Evolutionary conservation across 73 alveolate species (phyloP).

Genomic region (Stentor coeruleus): DNA sequence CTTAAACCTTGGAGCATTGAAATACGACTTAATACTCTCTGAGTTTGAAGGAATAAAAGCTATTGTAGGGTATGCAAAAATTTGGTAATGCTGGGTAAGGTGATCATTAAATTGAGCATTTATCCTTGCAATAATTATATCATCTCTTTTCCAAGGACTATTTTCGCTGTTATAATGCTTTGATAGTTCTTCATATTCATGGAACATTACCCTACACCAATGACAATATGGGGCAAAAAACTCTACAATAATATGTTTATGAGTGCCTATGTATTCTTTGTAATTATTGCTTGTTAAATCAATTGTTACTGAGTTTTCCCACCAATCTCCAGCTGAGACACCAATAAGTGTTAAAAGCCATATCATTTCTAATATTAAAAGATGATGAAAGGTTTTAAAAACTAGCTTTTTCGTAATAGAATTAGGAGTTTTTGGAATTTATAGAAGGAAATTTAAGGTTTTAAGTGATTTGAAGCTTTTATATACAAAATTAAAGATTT

Average conservation of each 20-base stretch:
- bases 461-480: no score
- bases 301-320: neutral
- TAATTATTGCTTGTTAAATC: neutral
- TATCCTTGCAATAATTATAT: neutral
- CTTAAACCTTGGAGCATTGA: neutral
- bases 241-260: neutral
- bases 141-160: neutral
- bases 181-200: neutral
- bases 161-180: neutral
- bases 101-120: neutral
- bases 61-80: neutral
- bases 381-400: no score
- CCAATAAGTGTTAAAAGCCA: no score
- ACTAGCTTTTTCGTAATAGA: no score
- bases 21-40: neutral
- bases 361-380: no score
- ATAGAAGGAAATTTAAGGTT: no score
- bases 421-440: no score
- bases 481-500: no score
- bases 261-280: neutral
- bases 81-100: neutral
- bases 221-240: constrained; percentile 12
- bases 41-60: neutral
- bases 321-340: neutral
- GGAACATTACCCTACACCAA: constrained; percentile 10